A percentile compares a stretch with the other conserved stretches of the same genome.
Evolutionary conservation across 2,329 filamentous ascomycete species (phyloP).

Genomic region (Venturia oleaginea): DNA sequence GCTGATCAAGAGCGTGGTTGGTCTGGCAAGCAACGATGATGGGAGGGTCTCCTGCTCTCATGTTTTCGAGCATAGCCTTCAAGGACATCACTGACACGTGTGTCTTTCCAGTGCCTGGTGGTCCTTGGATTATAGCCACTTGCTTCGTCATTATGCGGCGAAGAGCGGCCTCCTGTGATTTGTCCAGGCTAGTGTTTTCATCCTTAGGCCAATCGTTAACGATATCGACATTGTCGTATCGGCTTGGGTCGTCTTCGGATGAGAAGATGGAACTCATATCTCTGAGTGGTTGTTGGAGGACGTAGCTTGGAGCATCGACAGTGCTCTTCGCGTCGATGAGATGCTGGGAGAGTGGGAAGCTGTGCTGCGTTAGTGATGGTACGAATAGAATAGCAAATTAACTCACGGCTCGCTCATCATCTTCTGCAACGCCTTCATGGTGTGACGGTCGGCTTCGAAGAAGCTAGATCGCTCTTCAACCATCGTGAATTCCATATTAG

Average conservation of each 20-base stretch:
- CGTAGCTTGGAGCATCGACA: conserved; percentile 43
- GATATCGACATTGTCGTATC: conserved; percentile 43
- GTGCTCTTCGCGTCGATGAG: conserved; percentile 42
- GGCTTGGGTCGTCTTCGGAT: conserved; percentile 15
- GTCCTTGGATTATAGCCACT: conserved; percentile 73
- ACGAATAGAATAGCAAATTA: too few species aligned
- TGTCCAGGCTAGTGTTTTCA: conserved; percentile 49
- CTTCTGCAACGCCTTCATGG: conserved; percentile 63
- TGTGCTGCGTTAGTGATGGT: too few species aligned
- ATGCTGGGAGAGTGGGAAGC: conserved; percentile 52
- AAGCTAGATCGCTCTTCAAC: conserved; percentile 65
- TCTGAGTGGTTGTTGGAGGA: conserved; percentile 39
- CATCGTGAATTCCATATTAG: conserved; percentile 64
- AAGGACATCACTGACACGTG: conserved; percentile 68
- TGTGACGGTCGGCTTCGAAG: conserved; percentile 68
- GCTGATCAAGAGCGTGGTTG: conserved; percentile 82
- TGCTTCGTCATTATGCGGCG: conserved; percentile 60
- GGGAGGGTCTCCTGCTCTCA: conserved; percentile 45
- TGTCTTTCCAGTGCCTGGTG: conserved; percentile 74
- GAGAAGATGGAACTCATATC: conserved; percentile 41
- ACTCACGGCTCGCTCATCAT: conserved; percentile 46
- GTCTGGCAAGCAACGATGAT: conserved; percentile 79
- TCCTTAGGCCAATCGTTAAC: conserved; percentile 44
- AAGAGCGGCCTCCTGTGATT: conserved; percentile 61
- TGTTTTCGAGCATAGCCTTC: conserved; percentile 47